Conservation (phyloP, 1,139 yeast genomes). For the Suhomyces maxii region DNA sequence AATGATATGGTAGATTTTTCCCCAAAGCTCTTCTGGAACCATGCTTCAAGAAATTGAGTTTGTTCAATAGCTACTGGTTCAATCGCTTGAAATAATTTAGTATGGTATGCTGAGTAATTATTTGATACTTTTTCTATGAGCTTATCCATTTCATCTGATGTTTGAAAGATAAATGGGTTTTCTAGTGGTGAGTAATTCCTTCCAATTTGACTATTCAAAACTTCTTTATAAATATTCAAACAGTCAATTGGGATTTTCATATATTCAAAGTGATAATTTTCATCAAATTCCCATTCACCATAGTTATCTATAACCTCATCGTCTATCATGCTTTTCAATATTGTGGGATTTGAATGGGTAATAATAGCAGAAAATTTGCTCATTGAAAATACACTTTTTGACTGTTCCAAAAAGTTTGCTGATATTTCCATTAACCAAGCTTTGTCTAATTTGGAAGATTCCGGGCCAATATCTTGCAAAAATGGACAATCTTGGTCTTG, state of each 20-base stretch:
- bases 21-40: conserved; percentile 43
- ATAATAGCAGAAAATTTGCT: conserved; percentile 28
- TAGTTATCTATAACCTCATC: not conserved
- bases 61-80: conserved; percentile 18
- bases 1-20: conserved; percentile 39
- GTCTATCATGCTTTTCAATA: not conserved
- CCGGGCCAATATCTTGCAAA: too few species aligned
- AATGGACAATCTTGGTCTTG: too few species aligned
- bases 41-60: conserved; percentile 40
- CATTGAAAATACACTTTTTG: conserved; percentile 23
- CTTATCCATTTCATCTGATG: conserved; percentile 8
- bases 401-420: conserved; percentile 26
- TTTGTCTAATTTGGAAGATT: conserved; percentile 2
- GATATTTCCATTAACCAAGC: conserved; percentile 44
- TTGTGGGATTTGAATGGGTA: not conserved
- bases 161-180: conserved; percentile 5
- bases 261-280: conserved; percentile 22
- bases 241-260: conserved; percentile 13
- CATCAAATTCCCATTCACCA: conserved; percentile 12
- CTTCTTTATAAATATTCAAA: conserved; percentile 2
- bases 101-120: not conserved
- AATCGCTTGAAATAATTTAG: not conserved
- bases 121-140: conserved; percentile 2
- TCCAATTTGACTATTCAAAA: not conserved
- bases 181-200: conserved; percentile 6